Evolutionary conservation across 352 stramenopile species (phyloP).

Genomic region (Globisporangium carolinianum): DNA sequence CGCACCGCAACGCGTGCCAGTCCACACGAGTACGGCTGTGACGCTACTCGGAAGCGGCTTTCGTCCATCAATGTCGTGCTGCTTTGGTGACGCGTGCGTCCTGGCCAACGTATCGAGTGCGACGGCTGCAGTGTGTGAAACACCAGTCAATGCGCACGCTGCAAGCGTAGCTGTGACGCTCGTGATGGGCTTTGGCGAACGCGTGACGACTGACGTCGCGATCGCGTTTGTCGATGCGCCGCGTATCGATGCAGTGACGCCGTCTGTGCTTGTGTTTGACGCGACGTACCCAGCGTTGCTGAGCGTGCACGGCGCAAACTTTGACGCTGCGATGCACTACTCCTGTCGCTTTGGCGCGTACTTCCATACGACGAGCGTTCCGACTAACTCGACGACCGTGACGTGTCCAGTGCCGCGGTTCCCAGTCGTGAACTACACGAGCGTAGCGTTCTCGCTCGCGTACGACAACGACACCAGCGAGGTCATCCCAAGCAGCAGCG

Average conservation of each 20-base stretch:
- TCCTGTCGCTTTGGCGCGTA: conserved; percentile 22
- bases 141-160: conserved; percentile 7
- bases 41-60: conserved; percentile 22
- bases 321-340: conserved; percentile 8
- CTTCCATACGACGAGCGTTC: conserved; percentile 1
- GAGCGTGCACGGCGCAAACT: conserved; percentile 19
- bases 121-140: conserved; percentile 18
- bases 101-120: conserved; percentile 12
- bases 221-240: conserved; percentile 19
- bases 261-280: conserved; percentile 25
- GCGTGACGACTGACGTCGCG: conserved; percentile 8
- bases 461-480: background rate
- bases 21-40: conserved; percentile 17
- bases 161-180: conserved; percentile 16
- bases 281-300: conserved; percentile 11
- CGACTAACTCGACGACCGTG: conserved; percentile 13
- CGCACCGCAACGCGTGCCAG: conserved; percentile 16
- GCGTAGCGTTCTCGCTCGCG: conserved; percentile 20
- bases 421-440: conserved; percentile 11
- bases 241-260: conserved; percentile 13
- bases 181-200: conserved; percentile 5
- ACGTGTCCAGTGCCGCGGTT: conserved; percentile 23
- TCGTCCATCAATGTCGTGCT: conserved; percentile 26
- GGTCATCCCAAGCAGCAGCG: background rate
- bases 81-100: conserved; percentile 32